phyloP scores from a whole-genome alignment of 768 basidiomycete genomes.

The Rhodosporidiobolus odoratus region DNA sequence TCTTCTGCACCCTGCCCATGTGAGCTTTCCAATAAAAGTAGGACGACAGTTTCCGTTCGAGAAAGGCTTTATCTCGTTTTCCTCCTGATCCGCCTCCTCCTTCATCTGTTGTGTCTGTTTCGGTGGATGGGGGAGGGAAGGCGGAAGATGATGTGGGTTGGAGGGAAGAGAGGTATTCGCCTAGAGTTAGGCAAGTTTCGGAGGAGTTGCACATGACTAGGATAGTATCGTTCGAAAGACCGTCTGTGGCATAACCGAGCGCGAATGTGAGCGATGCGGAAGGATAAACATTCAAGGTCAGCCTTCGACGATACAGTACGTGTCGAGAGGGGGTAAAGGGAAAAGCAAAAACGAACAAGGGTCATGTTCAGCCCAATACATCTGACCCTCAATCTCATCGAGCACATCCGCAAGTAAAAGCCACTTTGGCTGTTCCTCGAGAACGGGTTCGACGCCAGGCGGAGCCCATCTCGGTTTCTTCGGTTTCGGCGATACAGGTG shows the following conservation, averaged over 20 bases:
- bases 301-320: neutral
- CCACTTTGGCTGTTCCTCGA: constrained; percentile 97
- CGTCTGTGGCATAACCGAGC: constrained; percentile 1
- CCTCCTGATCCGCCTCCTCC: neutral
- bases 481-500: neutral
- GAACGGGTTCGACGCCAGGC: constrained; percentile 69
- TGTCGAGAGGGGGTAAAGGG: neutral
- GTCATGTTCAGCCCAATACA: constrained; percentile 45
- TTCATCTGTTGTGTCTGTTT: too few relatives aligned
- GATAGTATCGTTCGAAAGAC: constrained; percentile 54
- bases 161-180: constrained; percentile 68
- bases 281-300: neutral
- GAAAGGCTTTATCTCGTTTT: neutral
- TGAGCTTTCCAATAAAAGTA: constrained; percentile 79
- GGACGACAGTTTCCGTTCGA: constrained; percentile 50
- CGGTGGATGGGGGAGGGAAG: too few relatives aligned
- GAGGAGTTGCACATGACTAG: constrained; percentile 84
- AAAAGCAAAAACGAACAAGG: constrained; percentile 5
- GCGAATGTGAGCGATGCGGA: constrained; percentile 36
- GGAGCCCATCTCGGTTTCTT: constrained; percentile 58
- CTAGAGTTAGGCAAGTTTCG: constrained; percentile 65
- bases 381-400: constrained; percentile 83
- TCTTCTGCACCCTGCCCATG: constrained; percentile 42
- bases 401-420: constrained; percentile 72
- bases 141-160: constrained; percentile 13